Evolutionary conservation across 148 eudicot species (phyloP).

Genomic region (Amaranthus cruentus): DNA sequence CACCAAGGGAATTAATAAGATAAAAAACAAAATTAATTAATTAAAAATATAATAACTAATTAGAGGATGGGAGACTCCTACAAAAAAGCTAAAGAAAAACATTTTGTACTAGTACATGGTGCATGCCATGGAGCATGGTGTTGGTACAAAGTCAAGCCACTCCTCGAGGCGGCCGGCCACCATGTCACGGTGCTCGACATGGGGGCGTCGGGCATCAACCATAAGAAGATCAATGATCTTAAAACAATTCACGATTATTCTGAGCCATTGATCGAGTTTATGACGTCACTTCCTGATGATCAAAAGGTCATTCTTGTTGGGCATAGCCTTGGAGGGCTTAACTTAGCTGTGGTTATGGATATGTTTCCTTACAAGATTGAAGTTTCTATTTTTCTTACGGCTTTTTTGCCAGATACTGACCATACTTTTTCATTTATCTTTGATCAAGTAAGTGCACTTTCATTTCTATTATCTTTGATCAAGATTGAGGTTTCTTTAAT

Average conservation of each 20-base stretch:
- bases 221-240: slow-evolving; percentile 8
- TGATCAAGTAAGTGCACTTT: slow-evolving; percentile 21
- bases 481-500: too few species aligned
- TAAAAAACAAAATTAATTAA: too few species aligned
- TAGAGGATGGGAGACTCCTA: too few species aligned
- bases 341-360: slow-evolving; percentile 22
- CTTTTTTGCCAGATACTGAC: slow-evolving; percentile 32
- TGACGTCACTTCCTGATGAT: slow-evolving; percentile 16
- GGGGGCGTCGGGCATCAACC: slow-evolving; percentile 29
- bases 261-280: slow-evolving; percentile 23
- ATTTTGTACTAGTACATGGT: slow-evolving; percentile 41
- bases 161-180: slow-evolving; percentile 24
- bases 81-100: slow-evolving; percentile 3
- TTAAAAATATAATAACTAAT: too few species aligned
- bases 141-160: slow-evolving; percentile 38
- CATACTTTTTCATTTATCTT: slow-evolving; percentile 23
- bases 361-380: slow-evolving; percentile 29
- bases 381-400: slow-evolving; percentile 30
- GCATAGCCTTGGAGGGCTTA: slow-evolving; percentile 38
- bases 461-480: too few species aligned
- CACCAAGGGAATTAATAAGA: too few species aligned
- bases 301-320: slow-evolving; percentile 38
- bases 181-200: slow-evolving; percentile 34
- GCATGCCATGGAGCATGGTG: slow-evolving; percentile 41
- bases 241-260: slow-evolving; percentile 30